phyloP scores from a whole-genome alignment of 331 rosid species.

The Arachis monticola region DNA sequence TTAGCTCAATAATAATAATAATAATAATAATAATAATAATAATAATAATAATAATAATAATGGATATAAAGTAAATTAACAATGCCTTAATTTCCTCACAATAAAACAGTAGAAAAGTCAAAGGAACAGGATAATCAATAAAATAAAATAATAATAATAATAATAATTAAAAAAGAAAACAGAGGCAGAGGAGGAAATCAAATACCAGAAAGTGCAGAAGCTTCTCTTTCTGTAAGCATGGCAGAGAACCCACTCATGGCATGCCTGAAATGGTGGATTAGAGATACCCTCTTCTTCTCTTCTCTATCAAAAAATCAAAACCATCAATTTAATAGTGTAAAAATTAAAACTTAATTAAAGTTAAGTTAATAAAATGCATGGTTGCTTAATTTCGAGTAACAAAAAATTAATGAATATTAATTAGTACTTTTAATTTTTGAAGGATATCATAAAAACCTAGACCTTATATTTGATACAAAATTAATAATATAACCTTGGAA shows the following conservation, averaged over 20 bases:
- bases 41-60: too few relatives aligned
- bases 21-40: too few relatives aligned
- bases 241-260: slow-evolving; percentile 93
- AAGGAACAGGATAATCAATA: slow-evolving; percentile 12
- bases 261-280: slow-evolving; percentile 71
- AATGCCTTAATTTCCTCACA: not conserved
- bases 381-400: too few relatives aligned
- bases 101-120: slow-evolving; percentile 31
- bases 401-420: too few relatives aligned
- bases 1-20: too few relatives aligned
- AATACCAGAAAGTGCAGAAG: slow-evolving; percentile 78
- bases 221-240: slow-evolving; percentile 81
- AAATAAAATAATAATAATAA: slow-evolving; percentile 24
- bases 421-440: too few relatives aligned
- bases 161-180: slow-evolving; percentile 17
- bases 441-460: too few relatives aligned
- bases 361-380: too few relatives aligned
- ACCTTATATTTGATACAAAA: too few relatives aligned
- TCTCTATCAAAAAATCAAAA: not conserved
- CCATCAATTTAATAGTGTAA: too few relatives aligned
- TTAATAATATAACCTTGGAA: slow-evolving; percentile 58
- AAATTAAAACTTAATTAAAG: too few relatives aligned
- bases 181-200: not conserved
- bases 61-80: not conserved
- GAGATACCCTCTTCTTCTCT: slow-evolving; percentile 61